phyloP scores from a whole-genome alignment of 2,329 filamentous ascomycete genomes.

The Trichoderma gracile region DNA sequence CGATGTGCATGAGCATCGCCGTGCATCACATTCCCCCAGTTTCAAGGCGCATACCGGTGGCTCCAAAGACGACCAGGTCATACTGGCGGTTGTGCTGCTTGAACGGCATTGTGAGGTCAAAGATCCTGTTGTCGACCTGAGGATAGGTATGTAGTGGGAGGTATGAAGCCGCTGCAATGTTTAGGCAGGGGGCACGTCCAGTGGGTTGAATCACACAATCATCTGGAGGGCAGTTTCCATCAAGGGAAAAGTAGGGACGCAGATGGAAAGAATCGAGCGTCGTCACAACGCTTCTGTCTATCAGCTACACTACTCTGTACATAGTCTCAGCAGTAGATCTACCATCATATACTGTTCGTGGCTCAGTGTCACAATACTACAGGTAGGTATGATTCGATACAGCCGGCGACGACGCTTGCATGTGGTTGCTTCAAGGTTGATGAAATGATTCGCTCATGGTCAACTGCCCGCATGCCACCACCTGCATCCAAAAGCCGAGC shows the following conservation, averaged over 20 bases:
- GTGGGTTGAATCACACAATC: not conserved
- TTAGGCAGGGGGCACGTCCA: not conserved
- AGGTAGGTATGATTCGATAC: no score
- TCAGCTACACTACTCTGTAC: no score
- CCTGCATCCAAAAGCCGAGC: no score
- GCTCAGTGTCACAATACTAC: not conserved
- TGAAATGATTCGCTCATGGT: not conserved
- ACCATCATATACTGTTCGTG: no score
- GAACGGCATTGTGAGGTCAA: conserved; percentile 44
- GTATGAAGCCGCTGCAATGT: no score
- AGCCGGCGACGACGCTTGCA: conserved; percentile 2
- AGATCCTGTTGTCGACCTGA: not conserved
- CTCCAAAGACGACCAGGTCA: conserved; percentile 59
- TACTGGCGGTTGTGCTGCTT: conserved; percentile 56
- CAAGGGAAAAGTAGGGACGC: not conserved
- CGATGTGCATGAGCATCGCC: conserved; percentile 6
- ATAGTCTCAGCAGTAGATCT: no score
- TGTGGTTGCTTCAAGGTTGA: not conserved
- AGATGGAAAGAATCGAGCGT: not conserved
- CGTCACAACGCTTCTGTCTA: not conserved
- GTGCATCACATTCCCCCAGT: not conserved
- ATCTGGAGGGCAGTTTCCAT: no score
- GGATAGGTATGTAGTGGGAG: no score
- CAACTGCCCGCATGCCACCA: no score
- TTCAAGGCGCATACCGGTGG: conserved; percentile 48